phyloP scores from a whole-genome alignment of 768 basidiomycete species.

The Lentinula raphanica region DNA sequence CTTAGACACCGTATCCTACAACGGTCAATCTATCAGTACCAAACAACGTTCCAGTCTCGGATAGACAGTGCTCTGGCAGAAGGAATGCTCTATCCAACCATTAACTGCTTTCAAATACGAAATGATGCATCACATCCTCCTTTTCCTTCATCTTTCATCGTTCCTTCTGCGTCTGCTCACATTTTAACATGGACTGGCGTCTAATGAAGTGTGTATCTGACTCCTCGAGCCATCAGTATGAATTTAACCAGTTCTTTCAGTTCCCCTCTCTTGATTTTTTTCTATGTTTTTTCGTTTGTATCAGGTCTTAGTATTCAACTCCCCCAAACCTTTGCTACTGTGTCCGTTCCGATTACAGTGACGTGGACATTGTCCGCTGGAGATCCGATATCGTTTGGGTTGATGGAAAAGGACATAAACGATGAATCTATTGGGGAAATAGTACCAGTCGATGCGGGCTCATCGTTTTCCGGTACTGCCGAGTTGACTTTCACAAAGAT shows the following conservation, averaged over 20 bases:
- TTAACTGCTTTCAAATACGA: too few relatives aligned
- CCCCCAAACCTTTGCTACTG: neutral
- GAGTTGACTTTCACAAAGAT: neutral
- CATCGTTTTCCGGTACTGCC: neutral
- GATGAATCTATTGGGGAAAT: neutral
- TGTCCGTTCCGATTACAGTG: neutral
- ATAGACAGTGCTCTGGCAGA: neutral
- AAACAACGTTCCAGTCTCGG: neutral
- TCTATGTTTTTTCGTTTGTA: neutral
- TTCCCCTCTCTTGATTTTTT: neutral
- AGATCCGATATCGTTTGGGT: neutral
- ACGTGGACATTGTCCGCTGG: neutral
- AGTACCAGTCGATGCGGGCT: neutral
- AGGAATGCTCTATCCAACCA: neutral
- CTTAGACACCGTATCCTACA: too few relatives aligned
- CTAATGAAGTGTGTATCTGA: neutral
- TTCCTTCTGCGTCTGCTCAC: neutral
- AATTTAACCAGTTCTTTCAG: neutral
- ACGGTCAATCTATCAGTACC: too few relatives aligned
- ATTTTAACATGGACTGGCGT: neutral
- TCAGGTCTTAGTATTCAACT: neutral
- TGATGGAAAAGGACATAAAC: neutral
- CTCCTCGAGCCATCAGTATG: neutral
- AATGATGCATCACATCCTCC: neutral
- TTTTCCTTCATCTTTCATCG: neutral